Conservation (phyloP, 139 green algal genomes). For the Gonium pectorale region DNA sequence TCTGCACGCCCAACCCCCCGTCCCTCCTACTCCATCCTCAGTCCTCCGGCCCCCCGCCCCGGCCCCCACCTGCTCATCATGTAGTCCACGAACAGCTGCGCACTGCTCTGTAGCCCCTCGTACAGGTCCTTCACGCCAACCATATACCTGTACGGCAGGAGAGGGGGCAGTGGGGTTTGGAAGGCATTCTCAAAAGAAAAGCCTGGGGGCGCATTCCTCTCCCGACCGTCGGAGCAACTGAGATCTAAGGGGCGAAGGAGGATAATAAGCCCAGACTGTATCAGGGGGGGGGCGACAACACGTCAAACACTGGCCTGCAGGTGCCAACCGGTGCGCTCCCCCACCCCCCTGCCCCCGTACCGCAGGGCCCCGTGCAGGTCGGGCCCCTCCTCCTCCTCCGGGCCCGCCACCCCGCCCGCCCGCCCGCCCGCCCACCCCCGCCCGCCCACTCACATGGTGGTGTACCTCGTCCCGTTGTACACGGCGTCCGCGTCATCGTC, state of each 20-base stretch:
- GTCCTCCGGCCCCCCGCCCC: too few relatives aligned
- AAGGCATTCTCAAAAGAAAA: neutral
- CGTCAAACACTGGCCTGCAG: neutral
- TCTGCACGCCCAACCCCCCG: too few relatives aligned
- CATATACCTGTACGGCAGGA: constrained; percentile 1
- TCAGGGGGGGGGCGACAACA: neutral
- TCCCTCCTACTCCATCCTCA: too few relatives aligned
- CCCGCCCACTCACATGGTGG: neutral
- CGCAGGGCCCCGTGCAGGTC: too few relatives aligned
- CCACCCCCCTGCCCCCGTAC: neutral
- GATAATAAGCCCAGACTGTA: neutral
- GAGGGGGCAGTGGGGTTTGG: neutral
- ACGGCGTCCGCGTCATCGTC: constrained; percentile 1
- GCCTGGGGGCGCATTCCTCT: neutral
- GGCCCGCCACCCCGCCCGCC: too few relatives aligned
- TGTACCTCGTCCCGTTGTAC: constrained; percentile 21
- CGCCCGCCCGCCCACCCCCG: neutral
- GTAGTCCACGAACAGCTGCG: constrained; percentile 37
- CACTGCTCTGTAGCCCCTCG: constrained; percentile 36
- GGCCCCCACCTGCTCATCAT: neutral
- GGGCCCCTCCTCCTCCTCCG: neutral
- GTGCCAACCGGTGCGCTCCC: neutral
- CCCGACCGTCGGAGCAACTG: too few relatives aligned
- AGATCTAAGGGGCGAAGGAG: too few relatives aligned
- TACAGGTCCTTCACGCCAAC: constrained; percentile 44